Evolutionary conservation across 2,329 filamentous ascomycete species (phyloP), one percentile per base, ranked within the genome.

Genomic region (Colletotrichum abscissum): DNA sequence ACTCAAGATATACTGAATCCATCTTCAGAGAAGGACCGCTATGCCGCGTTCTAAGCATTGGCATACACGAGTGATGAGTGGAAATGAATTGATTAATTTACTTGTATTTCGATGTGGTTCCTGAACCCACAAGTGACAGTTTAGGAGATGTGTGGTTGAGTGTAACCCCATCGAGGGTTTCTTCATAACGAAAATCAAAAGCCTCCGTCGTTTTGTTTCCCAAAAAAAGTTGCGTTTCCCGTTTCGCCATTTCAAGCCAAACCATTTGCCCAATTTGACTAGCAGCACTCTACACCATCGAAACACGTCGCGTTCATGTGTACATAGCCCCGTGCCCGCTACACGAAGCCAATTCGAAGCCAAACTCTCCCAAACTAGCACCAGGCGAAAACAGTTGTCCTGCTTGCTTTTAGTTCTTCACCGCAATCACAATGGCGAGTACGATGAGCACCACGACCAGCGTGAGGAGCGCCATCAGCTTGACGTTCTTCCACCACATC

Each of bases 401-500:
- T 2, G 28, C 16, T 22, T 5, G 4, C 12, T 72, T 76, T 72
- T 73, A 79, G 67, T 86, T 88, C 83, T 88, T 90, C 67, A 87
- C 79, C 3, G 87, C 84, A 72, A 90, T 84, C 33, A 90, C 84
- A 71, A 90, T 88, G n/a, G 86, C 85, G 76, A 89, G 77, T 58
- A 91, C 77, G 76, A 91, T 89, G 75, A 91, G 80, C 57, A 87
- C 80, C 30, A 97, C 84, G 1, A 95, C 94, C 57, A 98, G 80
- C 4, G 84, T 87, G 74, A 95, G 80, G 77, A 99, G 83, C 7
- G 90, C 92, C 95, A 98, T 98, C 77, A 99, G 85, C 86, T 97
- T 97, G 58, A 97, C 90, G 82, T 99, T 98, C 92, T 98, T 98
- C 96, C 96, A 98, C 97, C 97, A 99, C 97, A 99, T 98, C 84